These are phyloP conservation scores for Alectoria sarmentosa DNA, from an alignment of 495 filamentous ascomycete species.

Conservation along the genomic window DNA sequence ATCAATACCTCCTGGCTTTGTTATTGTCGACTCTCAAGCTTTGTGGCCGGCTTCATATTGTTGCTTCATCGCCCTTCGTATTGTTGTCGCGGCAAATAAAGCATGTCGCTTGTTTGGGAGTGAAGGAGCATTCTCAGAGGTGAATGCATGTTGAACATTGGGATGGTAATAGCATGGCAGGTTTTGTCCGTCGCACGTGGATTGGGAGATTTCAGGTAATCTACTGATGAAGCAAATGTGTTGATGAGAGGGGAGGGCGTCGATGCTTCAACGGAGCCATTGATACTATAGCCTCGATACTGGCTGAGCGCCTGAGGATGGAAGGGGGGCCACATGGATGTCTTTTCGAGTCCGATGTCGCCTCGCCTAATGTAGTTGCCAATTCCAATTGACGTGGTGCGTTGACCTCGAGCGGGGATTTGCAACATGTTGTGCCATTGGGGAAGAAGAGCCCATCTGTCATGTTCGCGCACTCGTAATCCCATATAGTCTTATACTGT, in stretches of 20 bases:
- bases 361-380: background rate
- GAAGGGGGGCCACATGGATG: background rate
- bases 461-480: background rate
- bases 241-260: no score
- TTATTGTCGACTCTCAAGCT: background rate
- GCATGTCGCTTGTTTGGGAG: no score
- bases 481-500: no score
- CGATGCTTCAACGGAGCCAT: background rate
- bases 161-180: background rate
- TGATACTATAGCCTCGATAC: no score
- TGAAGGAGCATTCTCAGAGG: background rate
- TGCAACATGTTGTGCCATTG: background rate
- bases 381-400: background rate
- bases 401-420: background rate
- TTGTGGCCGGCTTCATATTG: background rate
- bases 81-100: background rate
- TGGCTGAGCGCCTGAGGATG: background rate
- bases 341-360: background rate
- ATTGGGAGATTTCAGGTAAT: background rate
- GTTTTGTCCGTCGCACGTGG: no score
- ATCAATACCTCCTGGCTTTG: background rate
- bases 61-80: background rate
- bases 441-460: background rate
- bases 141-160: background rate
- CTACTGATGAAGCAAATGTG: no score